Conservation (phyloP, 352 stramenopile species). For the Globisporangium okanoganense region DNA sequence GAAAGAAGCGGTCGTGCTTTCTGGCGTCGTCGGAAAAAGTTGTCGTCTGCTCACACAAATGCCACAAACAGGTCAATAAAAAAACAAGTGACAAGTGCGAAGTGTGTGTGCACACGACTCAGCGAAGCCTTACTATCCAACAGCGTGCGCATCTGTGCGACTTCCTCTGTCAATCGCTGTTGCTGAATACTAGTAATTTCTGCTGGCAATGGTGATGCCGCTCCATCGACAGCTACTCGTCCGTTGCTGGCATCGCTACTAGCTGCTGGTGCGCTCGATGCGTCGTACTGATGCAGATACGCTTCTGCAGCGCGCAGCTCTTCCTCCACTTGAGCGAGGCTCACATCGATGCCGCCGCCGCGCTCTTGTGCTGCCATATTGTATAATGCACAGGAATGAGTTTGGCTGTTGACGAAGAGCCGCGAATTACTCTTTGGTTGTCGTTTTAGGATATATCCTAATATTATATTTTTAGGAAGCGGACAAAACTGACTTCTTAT, state of each 20-base stretch:
- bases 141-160: neutral
- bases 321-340: constrained; percentile 58
- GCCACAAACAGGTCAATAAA: too few relatives aligned
- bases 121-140: neutral
- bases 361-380: constrained; percentile 2
- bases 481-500: too few relatives aligned
- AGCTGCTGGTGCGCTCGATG: neutral
- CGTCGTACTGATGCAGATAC: constrained; percentile 36
- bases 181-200: neutral
- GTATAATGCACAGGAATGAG: neutral
- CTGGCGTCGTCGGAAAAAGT: constrained; percentile 23
- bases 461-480: too few relatives aligned
- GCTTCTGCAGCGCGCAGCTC: constrained; percentile 58
- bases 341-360: constrained; percentile 22
- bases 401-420: constrained; percentile 12
- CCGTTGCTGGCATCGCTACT: neutral
- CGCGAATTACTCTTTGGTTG: too few relatives aligned
- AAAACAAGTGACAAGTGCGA: neutral
- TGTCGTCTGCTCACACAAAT: constrained; percentile 8
- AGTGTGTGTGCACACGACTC: neutral
- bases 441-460: too few relatives aligned
- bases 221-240: neutral
- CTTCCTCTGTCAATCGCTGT: neutral
- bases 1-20: constrained; percentile 34
- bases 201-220: neutral